Base-by-base conservation (phyloP, 2,329 filamentous ascomycete species). In the Aspergillus felis region DNA sequence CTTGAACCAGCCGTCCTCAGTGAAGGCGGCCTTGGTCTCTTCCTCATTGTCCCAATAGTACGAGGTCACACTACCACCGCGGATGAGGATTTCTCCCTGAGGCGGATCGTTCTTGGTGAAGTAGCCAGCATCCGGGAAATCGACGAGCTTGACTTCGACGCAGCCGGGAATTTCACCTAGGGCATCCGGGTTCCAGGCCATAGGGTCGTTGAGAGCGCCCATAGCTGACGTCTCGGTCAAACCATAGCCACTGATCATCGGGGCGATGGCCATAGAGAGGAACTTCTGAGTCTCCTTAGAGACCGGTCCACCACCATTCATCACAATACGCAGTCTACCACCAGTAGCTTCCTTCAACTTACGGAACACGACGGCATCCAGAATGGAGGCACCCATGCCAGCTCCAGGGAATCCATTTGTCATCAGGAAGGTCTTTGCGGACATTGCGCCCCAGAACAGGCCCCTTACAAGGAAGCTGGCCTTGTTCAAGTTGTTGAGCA, bases 221-320 rank as follows among this genome's bases (percentile, higher is more conserved):
- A 81, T 81, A 60, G 90, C 91, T 62, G 87, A 87, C 2, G 94
- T 97, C 78, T 99, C 94, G 1, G 94, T 99, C 64, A 99, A 80
- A 59, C 94, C 94, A 71, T 99, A 99, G 10, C 94, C 94, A 62
- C 83, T 85, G 65, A 99, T 87, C 93, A 99, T 96, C 29, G 94
- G 94, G 24, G 91, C 92, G 54, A 99, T 86, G 48, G 92, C 89
- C 78, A 97, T 84, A 46, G 92, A 96, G 69, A 97, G 84, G 81
- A 99, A 97, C 60, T 87, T 86, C 73, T 91, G 88, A 1, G 94
- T 99, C 53, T 91, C 89, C 70, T 89, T 88, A 20, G 93, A 86
- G 63, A 99, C 88, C 38, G 92, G 92, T 49, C 92, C 94, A 66
- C 92, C 94, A 58, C 94, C 94, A 74, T 96, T 97, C 86, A 99